Conservation (phyloP, 345 rosid genomes). For the Syzygium aqueum region DNA sequence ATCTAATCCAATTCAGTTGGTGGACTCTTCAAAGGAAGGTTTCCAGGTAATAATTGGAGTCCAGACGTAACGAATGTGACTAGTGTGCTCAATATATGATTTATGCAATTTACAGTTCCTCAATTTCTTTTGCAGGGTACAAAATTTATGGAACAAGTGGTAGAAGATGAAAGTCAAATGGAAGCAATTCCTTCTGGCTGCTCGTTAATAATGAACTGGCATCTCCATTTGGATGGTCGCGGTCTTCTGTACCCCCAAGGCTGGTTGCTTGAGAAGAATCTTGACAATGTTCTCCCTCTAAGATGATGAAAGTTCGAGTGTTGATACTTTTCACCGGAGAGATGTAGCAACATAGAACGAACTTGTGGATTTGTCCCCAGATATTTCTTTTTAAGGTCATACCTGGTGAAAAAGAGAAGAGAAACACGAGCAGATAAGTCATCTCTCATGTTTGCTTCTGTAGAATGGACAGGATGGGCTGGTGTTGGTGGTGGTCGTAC, state of each 20-base stretch:
- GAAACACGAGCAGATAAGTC: neutral
- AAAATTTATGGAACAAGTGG: slow-evolving; percentile 78
- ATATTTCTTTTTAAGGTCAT: neutral
- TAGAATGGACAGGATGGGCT: neutral
- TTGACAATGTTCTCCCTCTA: slow-evolving; percentile 39
- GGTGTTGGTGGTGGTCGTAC: neutral
- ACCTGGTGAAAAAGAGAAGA: neutral
- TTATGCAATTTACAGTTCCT: neutral
- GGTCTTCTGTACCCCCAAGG: slow-evolving; percentile 58
- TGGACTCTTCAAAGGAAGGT: slow-evolving; percentile 79
- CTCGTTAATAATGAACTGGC: slow-evolving; percentile 79
- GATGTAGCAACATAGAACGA: neutral
- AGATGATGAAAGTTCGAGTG: slow-evolving; percentile 9
- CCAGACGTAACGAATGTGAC: neutral
- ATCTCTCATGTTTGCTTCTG: neutral
- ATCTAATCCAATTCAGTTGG: slow-evolving; percentile 46
- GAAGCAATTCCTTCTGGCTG: slow-evolving; percentile 62
- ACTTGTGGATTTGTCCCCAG: neutral
- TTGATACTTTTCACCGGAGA: neutral
- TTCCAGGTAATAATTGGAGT: slow-evolving; percentile 51
- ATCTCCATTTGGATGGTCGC: slow-evolving; percentile 60
- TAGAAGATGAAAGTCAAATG: slow-evolving; percentile 87
- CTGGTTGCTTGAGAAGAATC: slow-evolving; percentile 64
- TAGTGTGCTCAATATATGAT: neutral
- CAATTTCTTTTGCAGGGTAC: slow-evolving; percentile 44